Base-by-base conservation (phyloP, 116 monocot species). In the Dioscorea cayenensis region DNA sequence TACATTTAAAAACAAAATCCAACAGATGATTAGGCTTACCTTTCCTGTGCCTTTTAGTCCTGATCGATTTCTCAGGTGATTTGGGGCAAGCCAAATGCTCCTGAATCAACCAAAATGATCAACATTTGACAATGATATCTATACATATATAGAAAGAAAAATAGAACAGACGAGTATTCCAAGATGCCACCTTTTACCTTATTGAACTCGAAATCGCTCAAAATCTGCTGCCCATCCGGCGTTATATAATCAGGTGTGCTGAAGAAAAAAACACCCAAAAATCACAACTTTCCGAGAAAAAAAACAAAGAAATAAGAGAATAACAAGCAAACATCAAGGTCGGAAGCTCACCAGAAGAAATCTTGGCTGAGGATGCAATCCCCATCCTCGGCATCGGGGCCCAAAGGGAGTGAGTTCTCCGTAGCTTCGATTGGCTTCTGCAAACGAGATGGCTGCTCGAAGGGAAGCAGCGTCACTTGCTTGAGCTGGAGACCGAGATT, bases 191-290 rank as follows among this genome's bases (percentile, higher is more conserved):
- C 2, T 7, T 48, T 70, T 38, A 92, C 92, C 92, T 92, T 86
- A 64, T 84, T 69, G 29, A 67, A 58, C 18, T 85, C 82, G 25
- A 83, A 87, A 58, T 73, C 70, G 67, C 71, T 87, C 3, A 68
- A 36, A 5, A 83, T 76, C 75, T 82, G 87, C 71, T 71, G 87
- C 11, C 72, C 79, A 36, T 89, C 89, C 2, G 93, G 93, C 19
- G 93, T 94, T 29, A 94, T 90, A 29, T 94, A 94, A 73, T 94
- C 93, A 0, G 93, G 90, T 17, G 93, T 94, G 66, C 92, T 93
- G 64, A 61, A 71, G 51, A 63, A 50, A 63, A 50, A 27, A 59
- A 6, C 8, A 17, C 17, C 8, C 59, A 68, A 69, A n/a, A 69
- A 11, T 69, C 20, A 28, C 51, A n/a, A 29, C 2, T 36, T 4